Evolutionary conservation across 306 rosid species (phyloP).

Genomic region (cucumber (Cucumis sativus)): DNA sequence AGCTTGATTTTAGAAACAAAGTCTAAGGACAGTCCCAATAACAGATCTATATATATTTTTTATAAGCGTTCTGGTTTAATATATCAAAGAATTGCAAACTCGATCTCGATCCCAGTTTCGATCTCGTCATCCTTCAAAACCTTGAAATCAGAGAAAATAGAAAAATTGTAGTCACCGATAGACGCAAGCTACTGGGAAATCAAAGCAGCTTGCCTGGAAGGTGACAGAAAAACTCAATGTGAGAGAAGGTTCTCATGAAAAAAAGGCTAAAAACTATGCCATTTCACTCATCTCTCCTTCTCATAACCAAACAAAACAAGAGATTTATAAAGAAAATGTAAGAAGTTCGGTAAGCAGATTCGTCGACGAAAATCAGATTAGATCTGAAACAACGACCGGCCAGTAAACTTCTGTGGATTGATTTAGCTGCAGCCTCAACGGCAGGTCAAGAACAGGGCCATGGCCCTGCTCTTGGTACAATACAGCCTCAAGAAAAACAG

Average conservation of each 20-base stretch:
- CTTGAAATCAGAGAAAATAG: background rate
- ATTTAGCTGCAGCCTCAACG: slow-evolving; percentile 81
- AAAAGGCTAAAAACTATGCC: slow-evolving; percentile 30
- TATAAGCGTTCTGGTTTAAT: background rate
- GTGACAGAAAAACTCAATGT: slow-evolving; percentile 24
- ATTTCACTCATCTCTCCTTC: slow-evolving; percentile 44
- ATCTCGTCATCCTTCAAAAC: background rate
- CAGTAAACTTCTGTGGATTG: slow-evolving; percentile 42
- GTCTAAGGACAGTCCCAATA: background rate
- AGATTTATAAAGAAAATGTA: slow-evolving; percentile 15
- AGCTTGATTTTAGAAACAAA: background rate
- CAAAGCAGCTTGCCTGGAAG: slow-evolving; percentile 49
- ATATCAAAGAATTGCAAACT: background rate
- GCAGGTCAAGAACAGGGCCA: slow-evolving; percentile 75
- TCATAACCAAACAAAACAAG: slow-evolving; percentile 16
- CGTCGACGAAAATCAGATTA: slow-evolving; percentile 33
- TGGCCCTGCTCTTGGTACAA: slow-evolving; percentile 78
- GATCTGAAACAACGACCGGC: slow-evolving; percentile 57
- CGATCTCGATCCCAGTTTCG: background rate
- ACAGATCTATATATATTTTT: background rate
- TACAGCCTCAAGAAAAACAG: slow-evolving; percentile 27
- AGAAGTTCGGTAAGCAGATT: slow-evolving; percentile 97
- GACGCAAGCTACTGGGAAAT: slow-evolving; percentile 37
- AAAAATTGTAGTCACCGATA: slow-evolving; percentile 26
- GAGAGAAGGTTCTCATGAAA: slow-evolving; percentile 55